Evolutionary conservation across 2,329 filamentous ascomycete species (phyloP), one percentile per base, ranked within the genome.

Genomic region (Orbilia blumenaviensis): DNA sequence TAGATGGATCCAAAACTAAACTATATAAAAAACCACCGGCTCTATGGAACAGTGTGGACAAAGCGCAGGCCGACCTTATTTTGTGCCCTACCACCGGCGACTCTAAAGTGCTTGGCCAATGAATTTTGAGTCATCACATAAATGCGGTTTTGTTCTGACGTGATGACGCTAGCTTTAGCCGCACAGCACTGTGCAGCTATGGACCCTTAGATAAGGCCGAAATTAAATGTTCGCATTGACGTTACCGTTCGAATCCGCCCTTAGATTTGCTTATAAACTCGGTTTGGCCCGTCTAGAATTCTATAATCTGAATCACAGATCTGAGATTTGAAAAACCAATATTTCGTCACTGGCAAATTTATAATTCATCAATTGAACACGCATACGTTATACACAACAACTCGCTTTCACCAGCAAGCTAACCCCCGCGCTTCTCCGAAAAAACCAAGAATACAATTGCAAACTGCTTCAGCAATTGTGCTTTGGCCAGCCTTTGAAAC

Each of bases 111-210:
- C n/a, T n/a, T n/a, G n/a, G n/a, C n/a, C n/a, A n/a, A n/a, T n/a
- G n/a, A n/a, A n/a, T 61, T 38, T 60, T 61, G 66, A 69, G 66
- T 69, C 66, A 69, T 27, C 6, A 14, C 25, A 38, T 14, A 34
- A 7, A 41, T 60, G 16, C 44, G 62, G 32, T 44, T 14, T 16
- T 67, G 7, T 25, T 18, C 34, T 67, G 48, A 56, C 48, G 63
- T 67, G 63, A 48, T 48, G 63, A 38, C 48, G 50, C 63, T 67
- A 67, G 50, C n/a, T n/a, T n/a, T n/a, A n/a, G n/a, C n/a, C n/a
- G n/a, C n/a, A n/a, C n/a, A n/a, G n/a, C n/a, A n/a, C n/a, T 56
- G 29, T 66, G 12, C 1, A 16, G 41, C 16, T 41, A n/a, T 52
- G 48, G 16, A 18, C 48, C 32, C 32, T 6, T 46, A 54, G 48